Evolutionary conservation across 2,329 filamentous ascomycete genomes (phyloP).

Genomic region (Aureobasidium uvarum): DNA sequence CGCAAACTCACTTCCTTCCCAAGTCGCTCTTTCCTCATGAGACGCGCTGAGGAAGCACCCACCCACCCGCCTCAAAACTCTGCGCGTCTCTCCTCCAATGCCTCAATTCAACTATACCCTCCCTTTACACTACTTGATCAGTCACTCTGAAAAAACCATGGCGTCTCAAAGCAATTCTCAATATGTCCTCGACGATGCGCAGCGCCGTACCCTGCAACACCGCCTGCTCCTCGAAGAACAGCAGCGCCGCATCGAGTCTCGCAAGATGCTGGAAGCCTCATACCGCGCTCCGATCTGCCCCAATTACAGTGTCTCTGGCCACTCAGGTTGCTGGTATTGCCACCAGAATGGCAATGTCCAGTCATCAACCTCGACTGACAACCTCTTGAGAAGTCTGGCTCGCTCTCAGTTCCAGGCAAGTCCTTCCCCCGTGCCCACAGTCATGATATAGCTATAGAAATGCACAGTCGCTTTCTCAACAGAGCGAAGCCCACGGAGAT

Average conservation of each 20-base stretch:
- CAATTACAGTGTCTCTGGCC: background rate
- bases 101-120: background rate
- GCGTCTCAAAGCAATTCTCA: background rate
- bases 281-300: background rate
- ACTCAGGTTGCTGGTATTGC: background rate
- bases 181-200: background rate
- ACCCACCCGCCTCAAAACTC: background rate
- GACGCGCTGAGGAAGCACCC: background rate
- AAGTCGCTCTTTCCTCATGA: slow-evolving; percentile 1
- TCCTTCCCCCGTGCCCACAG: too few species aligned
- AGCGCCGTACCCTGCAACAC: background rate
- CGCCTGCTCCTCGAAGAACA: slow-evolving; percentile 14
- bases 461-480: too few species aligned
- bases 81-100: background rate
- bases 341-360: background rate
- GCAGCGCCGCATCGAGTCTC: slow-evolving; percentile 1
- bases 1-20: background rate
- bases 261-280: background rate
- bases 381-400: background rate
- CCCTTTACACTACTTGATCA: background rate
- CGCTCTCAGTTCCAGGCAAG: background rate
- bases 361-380: background rate
- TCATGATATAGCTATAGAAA: too few species aligned
- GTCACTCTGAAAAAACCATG: background rate
- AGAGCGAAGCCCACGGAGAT: too few species aligned